These are phyloP conservation scores for Schizochytrium sp. DNA, from an alignment of 108 stramenopile species.

Conservation along the genomic window DNA sequence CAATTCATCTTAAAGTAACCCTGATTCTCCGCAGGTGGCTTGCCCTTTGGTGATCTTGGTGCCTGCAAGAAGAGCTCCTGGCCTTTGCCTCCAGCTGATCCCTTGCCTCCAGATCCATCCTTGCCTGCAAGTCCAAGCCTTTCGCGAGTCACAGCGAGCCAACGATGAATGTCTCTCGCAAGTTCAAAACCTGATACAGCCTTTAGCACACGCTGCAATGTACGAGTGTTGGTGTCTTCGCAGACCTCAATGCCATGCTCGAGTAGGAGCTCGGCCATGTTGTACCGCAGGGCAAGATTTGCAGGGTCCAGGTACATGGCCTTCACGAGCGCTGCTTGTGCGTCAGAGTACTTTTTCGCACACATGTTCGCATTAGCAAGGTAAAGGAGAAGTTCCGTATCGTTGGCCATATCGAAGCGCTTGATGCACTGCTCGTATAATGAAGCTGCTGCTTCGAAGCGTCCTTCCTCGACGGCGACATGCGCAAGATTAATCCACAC, in stretches of 20 bases:
- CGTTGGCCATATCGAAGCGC: constrained; percentile 20
- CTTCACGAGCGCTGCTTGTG: neutral
- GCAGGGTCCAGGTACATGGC: constrained; percentile 13
- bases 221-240: constrained; percentile 35
- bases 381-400: constrained; percentile 24
- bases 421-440: constrained; percentile 61
- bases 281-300: constrained; percentile 22
- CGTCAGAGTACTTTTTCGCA: neutral
- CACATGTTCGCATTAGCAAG: constrained; percentile 53
- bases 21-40: constrained; percentile 21
- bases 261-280: constrained; percentile 26
- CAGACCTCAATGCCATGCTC: constrained; percentile 48
- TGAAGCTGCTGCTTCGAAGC: constrained; percentile 44
- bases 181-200: constrained; percentile 21
- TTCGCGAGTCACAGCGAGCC: constrained; percentile 41
- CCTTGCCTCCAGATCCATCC: neutral
- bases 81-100: neutral
- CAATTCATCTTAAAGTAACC: constrained; percentile 31
- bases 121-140: neutral
- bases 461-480: constrained; percentile 46
- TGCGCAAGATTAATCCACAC: constrained; percentile 58
- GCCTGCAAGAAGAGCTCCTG: constrained; percentile 37
- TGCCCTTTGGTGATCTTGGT: constrained; percentile 15
- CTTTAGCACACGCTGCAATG: constrained; percentile 23
- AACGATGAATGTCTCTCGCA: neutral